phyloP scores from a whole-genome alignment of 2,329 filamentous ascomycete genomes.

The Claviceps spartinae region DNA sequence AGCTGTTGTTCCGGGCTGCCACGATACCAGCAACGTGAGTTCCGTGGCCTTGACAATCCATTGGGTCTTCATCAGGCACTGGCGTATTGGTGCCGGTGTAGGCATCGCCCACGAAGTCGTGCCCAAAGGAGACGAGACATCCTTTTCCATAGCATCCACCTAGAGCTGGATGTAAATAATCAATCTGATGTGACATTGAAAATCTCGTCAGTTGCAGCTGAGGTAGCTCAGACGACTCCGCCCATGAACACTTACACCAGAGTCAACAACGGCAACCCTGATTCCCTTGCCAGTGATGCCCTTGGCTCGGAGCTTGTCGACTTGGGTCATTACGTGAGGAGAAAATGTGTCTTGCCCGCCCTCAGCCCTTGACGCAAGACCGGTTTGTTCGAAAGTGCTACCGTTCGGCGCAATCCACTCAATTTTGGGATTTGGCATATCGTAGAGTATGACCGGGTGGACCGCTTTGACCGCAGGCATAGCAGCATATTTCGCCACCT shows the following conservation, averaged over 20 bases:
- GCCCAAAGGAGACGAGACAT: conserved; percentile 43
- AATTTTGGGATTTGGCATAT: conserved; percentile 31
- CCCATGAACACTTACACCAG: conserved; percentile 29
- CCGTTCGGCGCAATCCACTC: conserved; percentile 26
- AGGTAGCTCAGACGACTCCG: neutral
- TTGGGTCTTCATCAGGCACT: conserved; percentile 35
- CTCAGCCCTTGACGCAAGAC: conserved; percentile 11
- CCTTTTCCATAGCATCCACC: conserved; percentile 49
- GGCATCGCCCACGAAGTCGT: conserved; percentile 44
- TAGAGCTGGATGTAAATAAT: conserved; percentile 49
- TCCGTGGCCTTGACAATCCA: conserved; percentile 45
- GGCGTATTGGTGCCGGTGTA: conserved; percentile 29
- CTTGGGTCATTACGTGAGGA: conserved; percentile 43
- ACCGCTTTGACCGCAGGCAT: conserved; percentile 33
- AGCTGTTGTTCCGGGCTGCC: conserved; percentile 39
- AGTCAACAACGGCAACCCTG: conserved; percentile 40
- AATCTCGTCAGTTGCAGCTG: neutral
- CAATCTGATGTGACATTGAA: conserved; percentile 11
- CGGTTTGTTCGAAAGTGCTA: conserved; percentile 10
- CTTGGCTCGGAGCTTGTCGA: conserved; percentile 35
- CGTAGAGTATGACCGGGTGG: conserved; percentile 33
- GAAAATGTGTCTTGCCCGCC: conserved; percentile 25
- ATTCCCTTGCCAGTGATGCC: conserved; percentile 37
- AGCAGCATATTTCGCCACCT: conserved; percentile 25
- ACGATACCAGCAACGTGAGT: conserved; percentile 51